A percentile compares a stretch with the other conserved stretches of the same genome.
Evolutionary conservation across 257 asterid species (phyloP).

Genomic region (Solanum chaucha): DNA sequence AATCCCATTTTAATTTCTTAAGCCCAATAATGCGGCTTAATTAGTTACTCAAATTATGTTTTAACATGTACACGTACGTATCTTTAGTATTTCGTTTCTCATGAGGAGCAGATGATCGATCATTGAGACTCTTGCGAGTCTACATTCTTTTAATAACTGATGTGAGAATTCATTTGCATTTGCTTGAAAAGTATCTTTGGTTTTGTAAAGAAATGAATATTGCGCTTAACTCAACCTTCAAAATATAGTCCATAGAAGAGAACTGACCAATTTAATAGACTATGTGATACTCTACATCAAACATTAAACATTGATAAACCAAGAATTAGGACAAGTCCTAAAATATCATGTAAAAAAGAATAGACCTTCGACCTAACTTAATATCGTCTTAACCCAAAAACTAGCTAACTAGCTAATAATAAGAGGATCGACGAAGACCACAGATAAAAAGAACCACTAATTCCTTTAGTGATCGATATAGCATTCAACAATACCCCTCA

Average conservation of each 20-base stretch:
- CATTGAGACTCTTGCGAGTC: too few species aligned
- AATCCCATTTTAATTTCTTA: neutral
- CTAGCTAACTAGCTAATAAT: neutral
- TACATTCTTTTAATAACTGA: neutral
- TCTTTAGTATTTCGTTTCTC: neutral
- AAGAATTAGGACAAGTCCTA: neutral
- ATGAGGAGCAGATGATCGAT: too few species aligned
- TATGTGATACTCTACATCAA: neutral
- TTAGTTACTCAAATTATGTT: neutral
- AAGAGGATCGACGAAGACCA: neutral
- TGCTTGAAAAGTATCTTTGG: neutral
- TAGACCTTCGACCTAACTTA: neutral
- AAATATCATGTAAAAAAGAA: neutral
- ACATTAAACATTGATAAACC: neutral
- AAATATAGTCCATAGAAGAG: accelerated
- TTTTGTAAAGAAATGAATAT: neutral
- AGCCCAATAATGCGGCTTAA: neutral
- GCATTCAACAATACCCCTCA: neutral
- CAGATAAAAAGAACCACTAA: neutral
- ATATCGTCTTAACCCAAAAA: neutral
- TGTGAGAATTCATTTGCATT: neutral
- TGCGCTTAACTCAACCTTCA: neutral
- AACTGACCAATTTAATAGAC: neutral
- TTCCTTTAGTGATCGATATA: neutral
- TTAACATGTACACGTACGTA: neutral